Base-by-base conservation (phyloP, 2,329 filamentous ascomycete genomes). In the Cordyceps farinosa region DNA sequence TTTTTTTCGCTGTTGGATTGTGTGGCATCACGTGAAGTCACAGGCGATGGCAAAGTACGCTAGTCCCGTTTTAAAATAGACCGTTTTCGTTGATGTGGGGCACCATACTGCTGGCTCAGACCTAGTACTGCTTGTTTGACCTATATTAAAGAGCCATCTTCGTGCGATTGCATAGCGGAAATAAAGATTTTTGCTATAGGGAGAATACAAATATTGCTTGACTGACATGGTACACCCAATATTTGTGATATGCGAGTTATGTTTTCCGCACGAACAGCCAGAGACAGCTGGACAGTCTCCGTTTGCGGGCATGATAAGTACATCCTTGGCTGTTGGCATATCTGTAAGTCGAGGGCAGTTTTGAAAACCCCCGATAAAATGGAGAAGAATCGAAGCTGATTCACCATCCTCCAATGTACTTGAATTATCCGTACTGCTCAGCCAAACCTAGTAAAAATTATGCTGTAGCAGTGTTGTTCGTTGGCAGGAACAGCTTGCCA, bases 401-500 rank as follows among this genome's bases (percentile, higher is more conserved):
- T 40, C 15, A 3, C 38, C 5, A 3, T 15, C 3, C 13, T 7
- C 13, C 48, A 22, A 8, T 29, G 5, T 8, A 6, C 7, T 8
- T 15, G 3, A 8, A 50, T 17, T 22, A 8, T 27, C 48, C 30
- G 32, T 13, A 5, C 32, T 38, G 30, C 32, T 53, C n/a, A 22
- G 17, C 5, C 9, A 38, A 0, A 29, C 29, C 13, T 5, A 29
- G 32, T 5, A 38, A 40, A 9, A 5, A 7, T 15, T 32, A 3
- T 27, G n/a, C 30, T 36, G 40, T 10, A 34, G 7, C 17, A 11
- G 36, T 44, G 36, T 22, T 40, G 3, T n/a, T 11, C 3, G 27
- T 17, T 22, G 60, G 61, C 54, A 63, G 40, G 61, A 63, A 59
- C 61, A 44, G 40, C n/a, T 38, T 59, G 62, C 62, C 62, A 56